Evolutionary conservation across 371 early-diverging fungal genomes (phyloP).

Genomic region (Actinomortierella wolfii): DNA sequence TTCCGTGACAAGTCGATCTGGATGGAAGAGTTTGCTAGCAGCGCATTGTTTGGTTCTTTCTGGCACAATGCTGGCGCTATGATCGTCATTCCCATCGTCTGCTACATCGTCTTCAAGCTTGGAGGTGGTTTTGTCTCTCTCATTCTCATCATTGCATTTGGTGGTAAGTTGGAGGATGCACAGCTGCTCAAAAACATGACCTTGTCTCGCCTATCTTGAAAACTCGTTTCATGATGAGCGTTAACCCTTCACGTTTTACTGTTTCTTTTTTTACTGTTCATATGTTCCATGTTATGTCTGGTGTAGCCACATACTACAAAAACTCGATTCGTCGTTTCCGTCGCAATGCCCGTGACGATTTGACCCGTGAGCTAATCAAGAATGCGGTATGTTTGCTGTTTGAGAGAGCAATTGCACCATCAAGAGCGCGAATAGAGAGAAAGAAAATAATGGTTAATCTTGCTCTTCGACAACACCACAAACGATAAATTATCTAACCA

Average conservation of each 20-base stretch:
- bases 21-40: slow-evolving; percentile 47
- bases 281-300: not conserved
- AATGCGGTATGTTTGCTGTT: slow-evolving; percentile 26
- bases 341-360: slow-evolving; percentile 67
- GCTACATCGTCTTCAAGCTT: slow-evolving; percentile 32
- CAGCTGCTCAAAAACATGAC: not conserved
- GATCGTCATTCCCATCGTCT: slow-evolving; percentile 26
- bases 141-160: slow-evolving; percentile 42
- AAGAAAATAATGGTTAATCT: no score
- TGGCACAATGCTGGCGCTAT: slow-evolving; percentile 38
- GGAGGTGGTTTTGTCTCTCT: slow-evolving; percentile 43
- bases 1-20: slow-evolving; percentile 46
- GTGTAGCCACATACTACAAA: slow-evolving; percentile 68
- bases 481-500: no score
- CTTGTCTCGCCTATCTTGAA: no score
- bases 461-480: no score
- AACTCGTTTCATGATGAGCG: no score
- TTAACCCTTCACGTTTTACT: not conserved
- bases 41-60: slow-evolving; percentile 38
- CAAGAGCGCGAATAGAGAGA: not conserved
- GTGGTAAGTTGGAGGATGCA: slow-evolving; percentile 36
- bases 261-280: not conserved
- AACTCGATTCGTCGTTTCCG: slow-evolving; percentile 67
- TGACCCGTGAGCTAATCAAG: slow-evolving; percentile 62
- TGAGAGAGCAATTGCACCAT: no score